phyloP scores from a whole-genome alignment of 257 asterid species.

The Solanum dulcamara region DNA sequence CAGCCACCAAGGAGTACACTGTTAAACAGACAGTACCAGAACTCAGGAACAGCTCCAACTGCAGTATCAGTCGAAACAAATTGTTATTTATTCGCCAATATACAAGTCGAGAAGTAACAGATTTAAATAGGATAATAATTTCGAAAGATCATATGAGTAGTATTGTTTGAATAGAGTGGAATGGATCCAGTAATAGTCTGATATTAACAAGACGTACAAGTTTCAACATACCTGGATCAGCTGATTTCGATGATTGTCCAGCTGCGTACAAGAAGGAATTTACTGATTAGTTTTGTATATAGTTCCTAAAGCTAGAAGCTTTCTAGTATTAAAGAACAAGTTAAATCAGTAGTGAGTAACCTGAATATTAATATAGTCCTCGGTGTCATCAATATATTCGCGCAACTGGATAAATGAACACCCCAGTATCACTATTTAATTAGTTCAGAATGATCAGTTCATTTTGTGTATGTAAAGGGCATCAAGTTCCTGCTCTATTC shows the following conservation, averaged over 20 bases:
- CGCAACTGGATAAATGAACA: slow-evolving; percentile 39
- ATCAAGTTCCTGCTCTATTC: neutral
- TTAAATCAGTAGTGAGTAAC: slow-evolving; percentile 17
- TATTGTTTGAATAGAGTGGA: neutral
- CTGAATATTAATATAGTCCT: slow-evolving; percentile 95
- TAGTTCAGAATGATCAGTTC: neutral
- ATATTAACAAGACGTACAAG: neutral
- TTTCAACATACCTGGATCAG: slow-evolving; percentile 66
- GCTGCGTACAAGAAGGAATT: slow-evolving; percentile 29
- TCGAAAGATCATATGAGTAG: neutral
- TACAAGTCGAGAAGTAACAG: neutral
- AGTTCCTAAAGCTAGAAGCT: neutral
- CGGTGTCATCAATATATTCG: slow-evolving; percentile 88
- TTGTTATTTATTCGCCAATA: neutral
- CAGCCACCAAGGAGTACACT: slow-evolving; percentile 62
- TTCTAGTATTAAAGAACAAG: neutral
- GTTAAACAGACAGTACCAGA: slow-evolving; percentile 69
- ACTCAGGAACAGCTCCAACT: slow-evolving; percentile 88
- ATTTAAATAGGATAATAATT: neutral
- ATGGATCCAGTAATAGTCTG: neutral
- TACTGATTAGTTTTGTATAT: neutral
- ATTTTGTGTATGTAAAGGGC: neutral
- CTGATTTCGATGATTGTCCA: slow-evolving; percentile 92
- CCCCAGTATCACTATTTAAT: neutral
- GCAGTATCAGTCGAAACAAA: slow-evolving; percentile 1